These are phyloP conservation scores for Chlorella vulgaris DNA, from an alignment of 139 green algal genomes.

Conservation along the genomic window DNA sequence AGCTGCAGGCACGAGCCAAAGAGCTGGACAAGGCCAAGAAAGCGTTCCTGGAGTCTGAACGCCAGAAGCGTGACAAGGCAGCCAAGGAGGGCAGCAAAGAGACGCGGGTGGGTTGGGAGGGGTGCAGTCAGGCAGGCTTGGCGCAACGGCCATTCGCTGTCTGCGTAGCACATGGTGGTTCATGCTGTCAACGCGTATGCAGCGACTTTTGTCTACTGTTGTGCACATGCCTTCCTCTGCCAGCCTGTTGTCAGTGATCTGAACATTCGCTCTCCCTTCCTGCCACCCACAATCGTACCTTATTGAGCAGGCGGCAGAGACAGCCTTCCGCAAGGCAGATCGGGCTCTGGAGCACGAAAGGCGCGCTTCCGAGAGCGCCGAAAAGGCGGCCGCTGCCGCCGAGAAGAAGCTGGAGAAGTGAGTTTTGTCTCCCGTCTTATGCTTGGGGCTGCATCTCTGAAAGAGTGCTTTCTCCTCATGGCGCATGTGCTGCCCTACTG, in stretches of 20 bases:
- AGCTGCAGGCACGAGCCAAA: constrained; percentile 34
- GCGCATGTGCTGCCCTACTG: background rate
- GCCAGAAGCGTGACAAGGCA: background rate
- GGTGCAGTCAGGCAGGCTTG: no score
- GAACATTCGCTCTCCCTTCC: background rate
- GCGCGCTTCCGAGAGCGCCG: constrained; percentile 1
- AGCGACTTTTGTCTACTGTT: no score
- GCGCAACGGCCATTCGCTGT: no score
- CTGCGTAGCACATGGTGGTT: no score
- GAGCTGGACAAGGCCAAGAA: constrained; percentile 43
- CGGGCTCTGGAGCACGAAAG: constrained; percentile 2
- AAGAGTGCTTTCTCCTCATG: no score
- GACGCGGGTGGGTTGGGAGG: background rate
- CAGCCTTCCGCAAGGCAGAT: constrained; percentile 9
- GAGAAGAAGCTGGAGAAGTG: constrained; percentile 37
- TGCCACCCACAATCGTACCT: background rate
- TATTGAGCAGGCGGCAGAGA: constrained; percentile 17
- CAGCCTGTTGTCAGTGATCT: no score
- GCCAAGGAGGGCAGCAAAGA: constrained; percentile 15
- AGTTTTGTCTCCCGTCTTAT: background rate
- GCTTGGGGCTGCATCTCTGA: background rate
- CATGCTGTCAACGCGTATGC: no score
- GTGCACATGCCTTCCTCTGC: no score
- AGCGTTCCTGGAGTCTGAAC: constrained; percentile 26
- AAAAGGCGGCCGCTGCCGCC: constrained; percentile 17